A percentile compares a stretch with the other conserved stretches of the same genome.
Conservation (phyloP, 2,329 filamentous ascomycete species). For the Hypomyces rosellus region DNA sequence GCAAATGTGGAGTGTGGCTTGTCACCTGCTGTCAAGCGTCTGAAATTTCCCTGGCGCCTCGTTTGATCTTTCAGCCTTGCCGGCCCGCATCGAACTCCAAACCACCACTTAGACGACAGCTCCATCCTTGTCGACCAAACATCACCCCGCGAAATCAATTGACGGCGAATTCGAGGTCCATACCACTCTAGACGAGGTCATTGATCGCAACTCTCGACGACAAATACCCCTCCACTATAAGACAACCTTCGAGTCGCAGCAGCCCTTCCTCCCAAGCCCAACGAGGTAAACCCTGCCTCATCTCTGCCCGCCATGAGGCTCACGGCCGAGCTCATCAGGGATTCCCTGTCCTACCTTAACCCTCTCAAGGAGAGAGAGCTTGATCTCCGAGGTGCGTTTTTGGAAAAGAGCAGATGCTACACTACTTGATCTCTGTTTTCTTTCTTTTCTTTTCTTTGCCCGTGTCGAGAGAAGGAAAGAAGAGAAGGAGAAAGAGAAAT, state of each 20-base stretch:
- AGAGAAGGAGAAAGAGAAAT: no score
- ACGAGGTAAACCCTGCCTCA: background rate
- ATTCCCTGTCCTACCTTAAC: conserved; percentile 96
- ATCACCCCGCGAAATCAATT: background rate
- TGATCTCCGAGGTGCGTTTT: conserved; percentile 93
- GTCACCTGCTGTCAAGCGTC: conserved; percentile 8
- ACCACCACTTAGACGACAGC: background rate
- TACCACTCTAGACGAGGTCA: no score
- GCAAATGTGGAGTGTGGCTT: conserved; percentile 7
- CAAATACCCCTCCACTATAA: background rate
- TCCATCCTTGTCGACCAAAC: background rate
- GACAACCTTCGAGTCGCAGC: background rate
- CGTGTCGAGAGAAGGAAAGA: no score
- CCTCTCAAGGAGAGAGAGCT: conserved; percentile 98
- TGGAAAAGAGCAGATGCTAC: conserved; percentile 97
- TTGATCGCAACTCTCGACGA: background rate
- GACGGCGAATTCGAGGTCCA: background rate
- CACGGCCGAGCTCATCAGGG: conserved; percentile 88
- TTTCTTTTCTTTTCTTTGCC: conserved; percentile 11
- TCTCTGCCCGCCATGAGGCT: conserved; percentile 66
- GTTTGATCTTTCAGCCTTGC: conserved; percentile 25
- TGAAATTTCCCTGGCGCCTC: conserved; percentile 28
- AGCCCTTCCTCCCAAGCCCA: no score
- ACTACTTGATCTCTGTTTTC: conserved; percentile 45
- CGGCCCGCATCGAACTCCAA: background rate